Evolutionary conservation across 805 yeast species (phyloP).

Genomic region (Blastobotrys mokoenaii): DNA sequence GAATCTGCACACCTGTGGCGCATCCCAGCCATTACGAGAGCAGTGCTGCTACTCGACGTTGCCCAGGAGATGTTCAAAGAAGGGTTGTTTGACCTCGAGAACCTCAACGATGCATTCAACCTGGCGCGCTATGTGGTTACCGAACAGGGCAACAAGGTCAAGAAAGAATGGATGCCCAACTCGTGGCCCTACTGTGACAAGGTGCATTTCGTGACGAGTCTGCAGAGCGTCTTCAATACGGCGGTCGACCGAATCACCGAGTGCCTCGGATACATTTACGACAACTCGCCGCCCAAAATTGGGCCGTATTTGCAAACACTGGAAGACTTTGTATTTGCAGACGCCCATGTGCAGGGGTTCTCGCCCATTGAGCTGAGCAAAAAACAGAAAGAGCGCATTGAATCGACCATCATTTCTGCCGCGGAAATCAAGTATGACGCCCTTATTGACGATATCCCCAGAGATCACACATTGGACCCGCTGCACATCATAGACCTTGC

Average conservation of each 20-base stretch:
- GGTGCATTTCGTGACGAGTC: constrained; percentile 40
- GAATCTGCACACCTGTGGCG: constrained; percentile 52
- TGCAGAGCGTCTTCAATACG: constrained; percentile 39
- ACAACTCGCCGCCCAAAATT: constrained; percentile 48
- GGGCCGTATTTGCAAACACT: constrained; percentile 44
- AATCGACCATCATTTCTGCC: constrained; percentile 24
- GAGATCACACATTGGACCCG: constrained; percentile 45
- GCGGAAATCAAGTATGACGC: constrained; percentile 39
- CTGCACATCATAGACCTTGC: constrained; percentile 51
- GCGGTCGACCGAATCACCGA: constrained; percentile 39
- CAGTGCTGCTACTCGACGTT: constrained; percentile 44
- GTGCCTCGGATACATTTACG: constrained; percentile 29
- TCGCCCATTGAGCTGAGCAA: constrained; percentile 33
- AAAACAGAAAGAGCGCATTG: constrained; percentile 36
- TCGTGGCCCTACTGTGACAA: constrained; percentile 41
- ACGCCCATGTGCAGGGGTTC: constrained; percentile 34
- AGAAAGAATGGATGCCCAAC: constrained; percentile 21
- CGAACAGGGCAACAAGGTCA: constrained; percentile 15
- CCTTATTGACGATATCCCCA: constrained; percentile 45
- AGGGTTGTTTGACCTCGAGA: constrained; percentile 23
- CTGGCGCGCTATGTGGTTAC: constrained; percentile 22
- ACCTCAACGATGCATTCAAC: constrained; percentile 30
- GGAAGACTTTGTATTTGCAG: constrained; percentile 43
- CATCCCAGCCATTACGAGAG: constrained; percentile 41
- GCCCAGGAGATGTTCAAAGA: constrained; percentile 31